These are phyloP conservation scores for Ceriops zippeliana DNA, from an alignment of 345 rosid genomes.

Conservation along the genomic window DNA sequence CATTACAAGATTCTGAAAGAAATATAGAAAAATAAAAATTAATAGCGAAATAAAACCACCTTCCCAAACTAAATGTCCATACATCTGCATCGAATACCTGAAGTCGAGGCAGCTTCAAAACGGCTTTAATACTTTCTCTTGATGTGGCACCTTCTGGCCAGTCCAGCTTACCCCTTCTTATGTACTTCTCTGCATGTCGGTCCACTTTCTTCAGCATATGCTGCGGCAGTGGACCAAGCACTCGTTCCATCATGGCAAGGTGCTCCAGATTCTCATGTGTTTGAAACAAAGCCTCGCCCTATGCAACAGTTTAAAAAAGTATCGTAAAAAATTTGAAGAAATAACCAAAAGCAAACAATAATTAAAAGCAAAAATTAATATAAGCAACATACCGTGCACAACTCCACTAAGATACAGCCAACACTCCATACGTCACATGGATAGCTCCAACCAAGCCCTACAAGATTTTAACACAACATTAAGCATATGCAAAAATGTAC, in stretches of 20 bases:
- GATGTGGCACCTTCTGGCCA: slow-evolving; percentile 92
- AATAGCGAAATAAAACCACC: background rate
- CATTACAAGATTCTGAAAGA: slow-evolving; percentile 26
- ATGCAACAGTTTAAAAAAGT: background rate
- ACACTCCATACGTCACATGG: slow-evolving; percentile 94
- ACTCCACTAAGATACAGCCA: slow-evolving; percentile 77
- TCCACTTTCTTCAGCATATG: slow-evolving; percentile 72
- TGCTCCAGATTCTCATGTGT: slow-evolving; percentile 91
- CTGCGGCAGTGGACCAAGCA: slow-evolving; percentile 67
- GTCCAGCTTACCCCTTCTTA: slow-evolving; percentile 74
- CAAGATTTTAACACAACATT: background rate
- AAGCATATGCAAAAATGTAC: background rate
- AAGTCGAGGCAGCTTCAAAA: slow-evolving; percentile 65
- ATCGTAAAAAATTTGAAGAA: background rate
- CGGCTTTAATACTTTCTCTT: slow-evolving; percentile 78
- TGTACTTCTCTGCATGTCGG: slow-evolving; percentile 73
- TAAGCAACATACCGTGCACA: slow-evolving; percentile 64
- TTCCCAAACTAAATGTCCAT: background rate
- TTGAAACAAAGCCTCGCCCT: slow-evolving; percentile 95
- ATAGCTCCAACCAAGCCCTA: slow-evolving; percentile 88
- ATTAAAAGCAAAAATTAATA: background rate
- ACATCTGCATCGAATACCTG: slow-evolving; percentile 40
- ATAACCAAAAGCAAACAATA: too few species aligned
- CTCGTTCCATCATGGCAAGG: slow-evolving; percentile 93
- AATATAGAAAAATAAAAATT: background rate